Percentiles rank a stretch among this genome's conserved stretches.
phyloP scores from a whole-genome alignment of 164 flowering plant genomes.

The Tetrastigma voinierianum region DNA sequence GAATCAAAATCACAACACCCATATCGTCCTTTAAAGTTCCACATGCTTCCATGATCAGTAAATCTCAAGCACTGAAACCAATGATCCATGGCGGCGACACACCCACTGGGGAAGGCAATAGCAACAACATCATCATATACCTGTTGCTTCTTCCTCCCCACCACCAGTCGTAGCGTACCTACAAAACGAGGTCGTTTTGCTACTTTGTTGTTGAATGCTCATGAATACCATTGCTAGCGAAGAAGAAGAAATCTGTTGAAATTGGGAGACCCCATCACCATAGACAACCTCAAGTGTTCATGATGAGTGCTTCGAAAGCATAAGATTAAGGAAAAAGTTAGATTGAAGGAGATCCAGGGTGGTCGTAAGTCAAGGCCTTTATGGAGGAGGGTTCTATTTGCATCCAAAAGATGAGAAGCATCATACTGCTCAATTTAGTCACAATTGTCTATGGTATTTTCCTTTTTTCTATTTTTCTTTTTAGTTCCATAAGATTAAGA shows the following conservation, averaged over 20 bases:
- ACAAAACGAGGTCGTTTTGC: background rate
- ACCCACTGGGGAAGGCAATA: conserved; percentile 3
- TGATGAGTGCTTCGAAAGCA: background rate
- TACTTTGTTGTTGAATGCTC: background rate
- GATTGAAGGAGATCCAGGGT: too few relatives aligned
- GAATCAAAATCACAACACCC: too few relatives aligned
- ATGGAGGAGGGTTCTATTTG: conserved; percentile 67
- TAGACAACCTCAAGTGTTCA: background rate
- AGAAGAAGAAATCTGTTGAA: background rate
- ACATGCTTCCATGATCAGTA: background rate
- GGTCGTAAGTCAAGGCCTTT: conserved; percentile 14
- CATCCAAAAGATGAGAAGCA: conserved; percentile 69
- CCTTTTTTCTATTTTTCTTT: background rate
- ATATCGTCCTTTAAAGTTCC: background rate
- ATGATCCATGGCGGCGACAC: conserved; percentile 14
- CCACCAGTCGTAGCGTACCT: background rate
- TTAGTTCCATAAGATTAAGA: too few relatives aligned
- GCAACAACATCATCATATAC: background rate
- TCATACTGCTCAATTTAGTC: conserved; percentile 69
- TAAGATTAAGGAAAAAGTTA: too few relatives aligned
- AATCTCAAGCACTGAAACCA: background rate
- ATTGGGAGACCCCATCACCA: conserved; percentile 2
- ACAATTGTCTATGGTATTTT: conserved; percentile 62
- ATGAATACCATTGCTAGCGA: background rate
- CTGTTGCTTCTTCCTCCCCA: background rate